These are phyloP conservation scores for Pseudocercospora pini-densiflorae DNA, from an alignment of 2,329 filamentous ascomycete genomes.

Conservation along the genomic window DNA sequence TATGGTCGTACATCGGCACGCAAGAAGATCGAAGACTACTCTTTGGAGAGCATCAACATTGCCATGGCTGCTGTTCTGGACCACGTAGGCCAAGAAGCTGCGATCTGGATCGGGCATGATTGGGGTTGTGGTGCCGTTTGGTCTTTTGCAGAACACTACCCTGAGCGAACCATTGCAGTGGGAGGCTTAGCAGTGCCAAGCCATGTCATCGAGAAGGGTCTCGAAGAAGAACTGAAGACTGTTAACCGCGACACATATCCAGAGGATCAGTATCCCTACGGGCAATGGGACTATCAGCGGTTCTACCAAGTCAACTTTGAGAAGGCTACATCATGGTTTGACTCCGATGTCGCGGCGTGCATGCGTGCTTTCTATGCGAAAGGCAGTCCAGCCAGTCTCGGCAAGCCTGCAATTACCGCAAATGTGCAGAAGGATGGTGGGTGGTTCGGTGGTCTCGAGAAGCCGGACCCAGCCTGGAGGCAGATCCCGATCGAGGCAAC, in stretches of 20 bases:
- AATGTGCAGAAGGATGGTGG: slow-evolving; percentile 35
- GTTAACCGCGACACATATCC: slow-evolving; percentile 54
- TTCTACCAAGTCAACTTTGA: slow-evolving; percentile 40
- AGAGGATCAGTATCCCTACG: slow-evolving; percentile 45
- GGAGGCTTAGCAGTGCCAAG: slow-evolving; percentile 47
- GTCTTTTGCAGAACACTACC: slow-evolving; percentile 33
- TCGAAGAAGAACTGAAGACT: slow-evolving; percentile 41
- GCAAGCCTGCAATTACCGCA: slow-evolving; percentile 35
- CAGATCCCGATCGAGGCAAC: slow-evolving; percentile 39
- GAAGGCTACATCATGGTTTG: slow-evolving; percentile 27
- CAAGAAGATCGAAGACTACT: slow-evolving; percentile 38
- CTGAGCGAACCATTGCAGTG: slow-evolving; percentile 39
- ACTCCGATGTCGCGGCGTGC: slow-evolving; percentile 31
- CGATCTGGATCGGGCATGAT: slow-evolving; percentile 56
- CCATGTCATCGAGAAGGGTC: slow-evolving; percentile 46
- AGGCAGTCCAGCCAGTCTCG: slow-evolving; percentile 32
- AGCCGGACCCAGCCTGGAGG: slow-evolving; percentile 32
- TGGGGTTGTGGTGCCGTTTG: slow-evolving; percentile 46
- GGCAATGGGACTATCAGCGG: slow-evolving; percentile 43
- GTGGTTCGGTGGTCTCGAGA: slow-evolving; percentile 39
- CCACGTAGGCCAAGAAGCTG: slow-evolving; percentile 43
- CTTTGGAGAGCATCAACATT: slow-evolving; percentile 36
- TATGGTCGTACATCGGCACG: slow-evolving; percentile 42
- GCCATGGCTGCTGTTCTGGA: slow-evolving; percentile 46
- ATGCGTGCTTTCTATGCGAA: slow-evolving; percentile 35